These are phyloP conservation scores for Ceratobasidium sp. DNA, from an alignment of 1,284 basidiomycete species.

Conservation along the genomic window DNA sequence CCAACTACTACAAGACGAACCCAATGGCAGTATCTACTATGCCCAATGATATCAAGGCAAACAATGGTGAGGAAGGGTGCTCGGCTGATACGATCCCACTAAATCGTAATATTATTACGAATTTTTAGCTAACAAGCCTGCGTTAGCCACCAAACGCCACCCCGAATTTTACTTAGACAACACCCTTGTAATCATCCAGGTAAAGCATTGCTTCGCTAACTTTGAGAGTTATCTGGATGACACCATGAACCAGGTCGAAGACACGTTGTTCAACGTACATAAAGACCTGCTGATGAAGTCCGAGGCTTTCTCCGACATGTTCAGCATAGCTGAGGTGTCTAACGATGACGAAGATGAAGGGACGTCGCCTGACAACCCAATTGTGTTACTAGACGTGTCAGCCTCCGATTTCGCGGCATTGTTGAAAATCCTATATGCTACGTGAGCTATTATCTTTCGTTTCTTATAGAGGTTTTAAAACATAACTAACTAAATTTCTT, in stretches of 20 bases:
- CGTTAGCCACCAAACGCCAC: slow-evolving; percentile 1
- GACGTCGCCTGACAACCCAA: slow-evolving; percentile 2
- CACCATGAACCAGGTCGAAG: not conserved
- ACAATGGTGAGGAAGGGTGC: not conserved
- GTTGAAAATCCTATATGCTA: slow-evolving; percentile 23
- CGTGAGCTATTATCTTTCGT: not conserved
- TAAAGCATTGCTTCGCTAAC: not conserved
- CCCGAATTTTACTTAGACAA: slow-evolving; percentile 28
- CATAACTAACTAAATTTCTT: not conserved
- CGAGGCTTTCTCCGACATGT: slow-evolving; percentile 24
- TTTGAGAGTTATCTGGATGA: not conserved
- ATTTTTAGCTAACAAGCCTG: too few species aligned
- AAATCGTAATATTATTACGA: not conserved
- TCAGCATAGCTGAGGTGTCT: not conserved
- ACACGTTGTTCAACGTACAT: slow-evolving; percentile 31
- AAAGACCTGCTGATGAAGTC: slow-evolving; percentile 33
- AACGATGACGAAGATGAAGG: slow-evolving; percentile 5
- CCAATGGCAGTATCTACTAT: not conserved
- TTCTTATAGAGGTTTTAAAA: too few species aligned
- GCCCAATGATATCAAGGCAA: not conserved
- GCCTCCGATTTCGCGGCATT: slow-evolving; percentile 23
- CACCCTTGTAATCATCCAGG: slow-evolving; percentile 4
- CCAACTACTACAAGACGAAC: not conserved
- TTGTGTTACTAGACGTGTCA: slow-evolving; percentile 8
- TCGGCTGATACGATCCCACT: not conserved